Evolutionary conservation across 257 asterid species (phyloP), one percentile per base, ranked within the genome.

Genomic region (Fraxinus pennsylvanica): DNA sequence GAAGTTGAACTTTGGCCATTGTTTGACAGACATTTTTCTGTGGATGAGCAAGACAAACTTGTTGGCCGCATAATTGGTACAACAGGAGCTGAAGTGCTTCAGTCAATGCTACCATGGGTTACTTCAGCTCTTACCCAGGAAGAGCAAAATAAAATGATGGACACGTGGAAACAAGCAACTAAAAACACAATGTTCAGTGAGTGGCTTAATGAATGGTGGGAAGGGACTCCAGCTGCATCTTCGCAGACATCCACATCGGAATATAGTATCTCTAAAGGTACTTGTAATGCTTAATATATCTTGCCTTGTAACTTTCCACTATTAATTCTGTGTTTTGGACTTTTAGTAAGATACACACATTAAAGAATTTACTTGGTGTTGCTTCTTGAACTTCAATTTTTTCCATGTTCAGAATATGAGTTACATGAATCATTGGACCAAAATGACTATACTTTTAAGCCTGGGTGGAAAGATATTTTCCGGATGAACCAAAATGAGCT

Each of bases 201-300:
- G 88, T 95, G 99, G 99, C 96, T 95, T 66, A 78, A 95, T 85
- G 99, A 95, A 84, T 95, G 99, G 99, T 95, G 99, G 99, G 94
- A 87, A 83, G 96, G 91, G 76, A 84, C 84, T 81, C 84, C 90
- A 67, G 85, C 85, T 27, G 76, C 84, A 76, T 75, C 87, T 25
- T 86, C 91, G 35, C 86, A 78, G 76, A 73, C 71, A 75, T 85
- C 93, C 57, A 83, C 90, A 52, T 86, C 96, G 50, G 90, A 88
- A 76, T 79, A 76, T 76, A 79, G 80, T 71, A 68, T 75, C 54
- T 81, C 94, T 69, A 86, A 84, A 90, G 97, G 97, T 91, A 85
- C 82, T 73, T 74, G n/a, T 70, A 38, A 27, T 45, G 29, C 78
- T 65, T 63, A 30, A 17, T 75, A 19, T 54, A 65, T 59, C 72